phyloP scores from a whole-genome alignment of 139 green algal species.

The Limnomonas spitsbergensis region DNA sequence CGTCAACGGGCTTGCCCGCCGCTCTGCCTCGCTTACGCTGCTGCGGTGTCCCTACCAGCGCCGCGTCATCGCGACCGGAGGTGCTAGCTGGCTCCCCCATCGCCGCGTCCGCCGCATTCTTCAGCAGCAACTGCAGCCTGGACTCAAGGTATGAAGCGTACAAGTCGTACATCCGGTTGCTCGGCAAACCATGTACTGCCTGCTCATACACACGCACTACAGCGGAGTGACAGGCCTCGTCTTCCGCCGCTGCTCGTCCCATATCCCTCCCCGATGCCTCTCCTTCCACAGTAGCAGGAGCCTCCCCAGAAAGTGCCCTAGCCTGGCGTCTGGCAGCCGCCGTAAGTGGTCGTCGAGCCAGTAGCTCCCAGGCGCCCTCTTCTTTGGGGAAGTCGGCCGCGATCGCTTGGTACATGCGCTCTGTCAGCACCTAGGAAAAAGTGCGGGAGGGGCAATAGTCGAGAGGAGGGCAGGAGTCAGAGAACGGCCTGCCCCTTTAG shows the following conservation, averaged over 20 bases:
- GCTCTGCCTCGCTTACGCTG: background rate
- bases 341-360: slow-evolving; percentile 33
- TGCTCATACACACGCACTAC: slow-evolving; percentile 27
- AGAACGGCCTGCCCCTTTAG: no score
- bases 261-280: background rate
- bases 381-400: background rate
- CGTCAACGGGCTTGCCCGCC: background rate
- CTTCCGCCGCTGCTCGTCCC: no score
- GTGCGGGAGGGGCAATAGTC: no score
- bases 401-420: no score
- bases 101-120: background rate
- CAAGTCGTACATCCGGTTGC: slow-evolving; percentile 29
- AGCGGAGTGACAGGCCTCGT: no score
- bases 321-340: background rate
- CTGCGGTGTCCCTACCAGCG: background rate
- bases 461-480: no score
- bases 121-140: slow-evolving; percentile 13
- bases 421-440: no score
- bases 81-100: no score
- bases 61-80: background rate
- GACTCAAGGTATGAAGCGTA: slow-evolving; percentile 42
- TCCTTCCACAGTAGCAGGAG: no score
- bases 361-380: slow-evolving; percentile 57
- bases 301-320: background rate
- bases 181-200: slow-evolving; percentile 25